Base-by-base conservation (phyloP, 2,329 filamentous ascomycete genomes). In the Aspergillus costaricaensis region DNA sequence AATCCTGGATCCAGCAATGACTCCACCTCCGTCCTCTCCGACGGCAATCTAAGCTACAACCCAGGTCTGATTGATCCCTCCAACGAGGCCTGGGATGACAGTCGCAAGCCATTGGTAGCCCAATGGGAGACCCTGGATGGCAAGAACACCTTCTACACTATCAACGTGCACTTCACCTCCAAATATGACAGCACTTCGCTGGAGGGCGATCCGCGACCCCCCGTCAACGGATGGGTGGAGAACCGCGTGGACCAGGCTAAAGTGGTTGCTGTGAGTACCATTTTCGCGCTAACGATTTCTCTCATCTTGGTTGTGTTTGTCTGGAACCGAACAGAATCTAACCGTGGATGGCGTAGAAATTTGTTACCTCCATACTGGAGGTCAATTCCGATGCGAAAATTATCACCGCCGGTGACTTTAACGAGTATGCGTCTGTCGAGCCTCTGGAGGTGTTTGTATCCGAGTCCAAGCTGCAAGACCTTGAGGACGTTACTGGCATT, bases 151-250 rank as follows among this genome's bases (percentile, higher is more conserved):
- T 87, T 91, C 75, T 91, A 89, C 74, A 90, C 89, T 2, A 80
- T 91, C 63, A 91, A 91, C 69, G 86, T 91, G 41, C 88, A 91
- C 76, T 86, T 86, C 68, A 81, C 81, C 0, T 86, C 83, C 68
- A 91, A 91, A 76, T 86, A 86, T 27, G 88, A 88, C 39, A 84
- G 85, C 21, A 85, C 85, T 5, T 83, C 84, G 7, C 74, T 90
- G 9, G 83, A 90, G 62, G 88, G 88, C 7, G 88, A 91, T 67
- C 77, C 82, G 0, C 80, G 89, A 8, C 86, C 88, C 1, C 89
- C 88, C 0, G 79, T 89, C 9, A 91, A 91, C 71, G 83, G 82
- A 8, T 88, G 82, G 7, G 81, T 91, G 1, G 82, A 82, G 14
- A 80, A 83, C 65, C 80, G 89, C 21, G 75, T 76, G 1, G 70